These are phyloP conservation scores for Tulasnella sp. DNA, from an alignment of 768 basidiomycete species.

Conservation along the genomic window DNA sequence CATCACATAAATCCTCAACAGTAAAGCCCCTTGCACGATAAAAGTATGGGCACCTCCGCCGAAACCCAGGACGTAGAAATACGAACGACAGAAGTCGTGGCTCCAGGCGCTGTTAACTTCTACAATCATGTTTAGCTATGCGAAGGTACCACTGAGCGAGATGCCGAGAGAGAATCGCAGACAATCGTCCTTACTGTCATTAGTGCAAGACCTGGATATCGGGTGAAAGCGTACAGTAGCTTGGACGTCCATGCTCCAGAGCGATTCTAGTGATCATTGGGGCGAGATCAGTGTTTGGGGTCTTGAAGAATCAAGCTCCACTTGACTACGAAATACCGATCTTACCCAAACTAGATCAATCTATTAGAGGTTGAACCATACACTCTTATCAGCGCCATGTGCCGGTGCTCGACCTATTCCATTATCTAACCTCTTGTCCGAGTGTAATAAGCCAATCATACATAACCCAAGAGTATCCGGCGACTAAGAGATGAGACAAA, in stretches of 20 bases:
- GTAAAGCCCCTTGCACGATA: background rate
- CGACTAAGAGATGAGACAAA: background rate
- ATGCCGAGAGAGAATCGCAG: background rate
- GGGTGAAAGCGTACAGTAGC: background rate
- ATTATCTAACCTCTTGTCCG: background rate
- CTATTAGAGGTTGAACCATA: background rate
- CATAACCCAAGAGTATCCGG: background rate
- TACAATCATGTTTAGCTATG: background rate
- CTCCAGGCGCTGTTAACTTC: background rate
- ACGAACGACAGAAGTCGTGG: background rate
- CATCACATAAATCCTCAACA: background rate
- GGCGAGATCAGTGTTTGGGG: background rate
- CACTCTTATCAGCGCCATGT: background rate
- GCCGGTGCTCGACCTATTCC: background rate
- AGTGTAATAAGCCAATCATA: conserved; percentile 8
- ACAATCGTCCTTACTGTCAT: background rate
- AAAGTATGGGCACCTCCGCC: background rate
- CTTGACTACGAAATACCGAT: background rate
- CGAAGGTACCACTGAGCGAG: no score
- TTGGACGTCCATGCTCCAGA: background rate
- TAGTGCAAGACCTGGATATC: background rate
- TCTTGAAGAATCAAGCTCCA: background rate
- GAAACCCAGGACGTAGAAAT: background rate
- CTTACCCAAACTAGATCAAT: background rate
- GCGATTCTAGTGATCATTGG: background rate